phyloP scores from a whole-genome alignment of 306 rosid species.

The Pyrus pyrifolia region DNA sequence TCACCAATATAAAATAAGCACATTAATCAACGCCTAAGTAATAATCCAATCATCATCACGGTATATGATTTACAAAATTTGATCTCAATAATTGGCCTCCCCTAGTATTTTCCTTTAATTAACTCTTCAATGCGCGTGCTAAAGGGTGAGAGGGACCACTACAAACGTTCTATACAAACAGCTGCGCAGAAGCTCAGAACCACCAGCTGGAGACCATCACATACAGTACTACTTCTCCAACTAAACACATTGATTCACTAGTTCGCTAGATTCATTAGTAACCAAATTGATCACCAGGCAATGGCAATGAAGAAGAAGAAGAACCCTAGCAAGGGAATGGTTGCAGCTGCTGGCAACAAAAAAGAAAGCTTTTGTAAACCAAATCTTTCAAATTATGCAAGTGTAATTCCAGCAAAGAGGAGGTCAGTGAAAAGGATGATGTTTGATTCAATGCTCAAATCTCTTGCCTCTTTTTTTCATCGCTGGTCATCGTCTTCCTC shows the following conservation, averaged over 20 bases:
- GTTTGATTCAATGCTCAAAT: background rate
- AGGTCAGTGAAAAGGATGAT: conserved; percentile 8
- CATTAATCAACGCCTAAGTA: too few relatives aligned
- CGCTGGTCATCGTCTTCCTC: background rate
- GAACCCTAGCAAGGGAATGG: background rate
- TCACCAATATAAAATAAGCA: too few relatives aligned
- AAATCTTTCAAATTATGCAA: background rate
- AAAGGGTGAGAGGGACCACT: background rate
- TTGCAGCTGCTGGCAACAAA: background rate
- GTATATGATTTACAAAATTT: too few relatives aligned
- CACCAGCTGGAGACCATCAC: background rate
- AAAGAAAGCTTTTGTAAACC: background rate
- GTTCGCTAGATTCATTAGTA: background rate
- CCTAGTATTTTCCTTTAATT: too few relatives aligned
- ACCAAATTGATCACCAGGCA: background rate
- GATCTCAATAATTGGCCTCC: too few relatives aligned
- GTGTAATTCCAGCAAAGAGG: conserved; percentile 7
- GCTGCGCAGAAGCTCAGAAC: background rate
- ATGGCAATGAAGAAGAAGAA: background rate
- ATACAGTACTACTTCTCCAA: background rate
- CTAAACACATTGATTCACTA: background rate
- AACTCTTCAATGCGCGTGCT: too few relatives aligned
- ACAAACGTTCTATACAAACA: background rate
- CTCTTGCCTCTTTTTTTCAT: background rate
- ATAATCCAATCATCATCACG: too few relatives aligned